Base-by-base conservation (phyloP, 352 stramenopile genomes). In the Globisporangium heterothallicum region DNA sequence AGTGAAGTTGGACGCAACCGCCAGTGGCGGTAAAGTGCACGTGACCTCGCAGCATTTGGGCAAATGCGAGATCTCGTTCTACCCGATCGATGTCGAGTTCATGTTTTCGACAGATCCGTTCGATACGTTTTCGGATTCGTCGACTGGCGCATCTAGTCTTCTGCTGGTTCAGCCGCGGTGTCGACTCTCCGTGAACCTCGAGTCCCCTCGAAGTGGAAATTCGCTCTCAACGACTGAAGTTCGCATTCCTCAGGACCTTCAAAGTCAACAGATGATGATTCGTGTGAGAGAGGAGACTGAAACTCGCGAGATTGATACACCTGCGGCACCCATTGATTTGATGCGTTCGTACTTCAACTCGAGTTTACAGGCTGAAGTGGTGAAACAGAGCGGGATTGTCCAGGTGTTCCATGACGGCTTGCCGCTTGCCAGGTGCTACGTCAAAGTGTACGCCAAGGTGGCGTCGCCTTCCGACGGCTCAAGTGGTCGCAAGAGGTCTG, bases 101-200 rank as follows among this genome's bases (percentile, higher is more conserved):
- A 73, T 86, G 61, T 89, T 89, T 50, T 87, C 74, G 4, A 73
- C 64, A 0, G 63, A 76, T 21, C 74, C 78, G 13, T 89, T 87
- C 53, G 70, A 70, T 45, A 74, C 62, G 3, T 78, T 68, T 49
- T 70, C 63, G 6, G 69, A 65, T 21, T 56, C 57, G 24, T 54
- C 66, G 5, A 57, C 56, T 1, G 74, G 66, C 5, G 54, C 60
- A 27, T 82, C 70, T 19, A 73, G 60, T 35, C 48, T 74, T 38
- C 36, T 78, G 16, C 47, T 86, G 27, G 67, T 86, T 22, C 53
- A 83, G 45, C 74, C 78, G 38, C 71, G 68, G 10, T 44, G 59
- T 2, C 59, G 64, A 35, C n/a, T 72, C 18, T 52, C n/a, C 13
- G 53, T 86, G 18, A 36, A 63, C 10, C 29, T 83, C 1, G 53